Evolutionary conservation across 768 basidiomycete genomes (phyloP).

Genomic region (Agrocybe chaxingu): DNA sequence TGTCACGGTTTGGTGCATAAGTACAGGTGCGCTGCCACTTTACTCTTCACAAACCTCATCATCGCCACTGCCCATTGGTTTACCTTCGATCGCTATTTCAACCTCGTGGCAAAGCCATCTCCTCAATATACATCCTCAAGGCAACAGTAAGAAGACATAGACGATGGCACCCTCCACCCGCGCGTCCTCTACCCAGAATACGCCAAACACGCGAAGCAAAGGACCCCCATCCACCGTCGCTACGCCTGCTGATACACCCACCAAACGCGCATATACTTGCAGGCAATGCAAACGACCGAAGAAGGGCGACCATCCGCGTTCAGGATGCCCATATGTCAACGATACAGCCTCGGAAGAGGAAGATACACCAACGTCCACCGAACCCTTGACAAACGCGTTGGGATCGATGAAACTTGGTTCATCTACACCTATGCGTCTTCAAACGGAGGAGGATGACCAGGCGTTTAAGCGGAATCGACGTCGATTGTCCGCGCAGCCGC

Average conservation of each 20-base stretch:
- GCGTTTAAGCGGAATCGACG: slow-evolving; percentile 28
- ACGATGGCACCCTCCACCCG: too few species aligned
- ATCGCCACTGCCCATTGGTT: too few species aligned
- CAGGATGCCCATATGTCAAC: slow-evolving; percentile 48
- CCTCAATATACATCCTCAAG: too few species aligned
- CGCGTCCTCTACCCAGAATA: too few species aligned
- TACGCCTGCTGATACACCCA: slow-evolving; percentile 27
- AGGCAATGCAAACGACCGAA: slow-evolving; percentile 52
- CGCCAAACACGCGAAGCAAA: neutral
- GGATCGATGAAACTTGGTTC: slow-evolving; percentile 43
- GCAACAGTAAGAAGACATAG: too few species aligned
- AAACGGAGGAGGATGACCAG: slow-evolving; percentile 32
- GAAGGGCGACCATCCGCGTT: slow-evolving; percentile 54
- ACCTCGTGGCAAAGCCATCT: too few species aligned
- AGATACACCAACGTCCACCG: slow-evolving; percentile 6
- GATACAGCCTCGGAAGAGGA: slow-evolving; percentile 24
- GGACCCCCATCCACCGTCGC: neutral
- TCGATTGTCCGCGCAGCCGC: slow-evolving; percentile 23
- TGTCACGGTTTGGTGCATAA: neutral
- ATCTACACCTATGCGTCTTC: slow-evolving; percentile 9
- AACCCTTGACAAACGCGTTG: slow-evolving; percentile 37
- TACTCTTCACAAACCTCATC: too few species aligned
- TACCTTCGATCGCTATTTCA: too few species aligned
- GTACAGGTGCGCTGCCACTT: too few species aligned
- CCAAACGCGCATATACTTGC: slow-evolving; percentile 51